Evolutionary conservation across 495 filamentous ascomycete genomes (phyloP), one percentile per base, ranked within the genome.

Genomic region (Penicillium pulvis): DNA sequence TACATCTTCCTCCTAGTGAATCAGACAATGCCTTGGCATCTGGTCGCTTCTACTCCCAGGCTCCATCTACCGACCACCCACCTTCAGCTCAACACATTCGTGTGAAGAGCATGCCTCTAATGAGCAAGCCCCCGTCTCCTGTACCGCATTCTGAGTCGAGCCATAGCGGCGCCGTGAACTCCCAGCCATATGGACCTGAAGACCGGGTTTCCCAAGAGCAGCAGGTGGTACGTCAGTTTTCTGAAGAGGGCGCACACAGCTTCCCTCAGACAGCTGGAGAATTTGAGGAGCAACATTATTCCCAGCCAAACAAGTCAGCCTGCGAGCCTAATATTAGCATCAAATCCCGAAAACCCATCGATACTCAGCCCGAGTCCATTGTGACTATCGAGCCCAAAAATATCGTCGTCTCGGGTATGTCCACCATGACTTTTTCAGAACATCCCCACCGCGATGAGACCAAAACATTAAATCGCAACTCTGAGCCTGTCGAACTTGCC

Each of bases 401-500:
- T 14, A 48, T 51, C 30, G 31, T 54, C 17, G 45, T 62, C 33
- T 61, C 66, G 2, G 47, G 42, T 35, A 24, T 33, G 28, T 57
- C 59, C 10, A 11, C 19, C 14, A 8, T 31, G 36, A 42, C 36
- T 41, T 12, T 56, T 10, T 65, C 68, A 17, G 47, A 42, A 16
- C 71, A 73, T 49, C 67, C 68, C n/a, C 67, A 69, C 33, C 58
- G 71, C 42, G 59, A 60, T 23, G 51, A 62, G 33, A 53, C 60
- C 12, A 63, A 69, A 20, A 42, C 65, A 6, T 48, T 75, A 55
- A 67, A 69, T 19, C 26, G 66, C 43, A 23, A 59, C 6, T 26
- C 58, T 6, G 51, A 62, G 12, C 75, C 77, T 10, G 65, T 75
- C 28, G 77, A 79, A 35, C 60, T 78, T 17, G 71, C 75, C 26